Evolutionary conservation across 2,329 filamentous ascomycete species (phyloP).

Genomic region (Venturia nashicola): DNA sequence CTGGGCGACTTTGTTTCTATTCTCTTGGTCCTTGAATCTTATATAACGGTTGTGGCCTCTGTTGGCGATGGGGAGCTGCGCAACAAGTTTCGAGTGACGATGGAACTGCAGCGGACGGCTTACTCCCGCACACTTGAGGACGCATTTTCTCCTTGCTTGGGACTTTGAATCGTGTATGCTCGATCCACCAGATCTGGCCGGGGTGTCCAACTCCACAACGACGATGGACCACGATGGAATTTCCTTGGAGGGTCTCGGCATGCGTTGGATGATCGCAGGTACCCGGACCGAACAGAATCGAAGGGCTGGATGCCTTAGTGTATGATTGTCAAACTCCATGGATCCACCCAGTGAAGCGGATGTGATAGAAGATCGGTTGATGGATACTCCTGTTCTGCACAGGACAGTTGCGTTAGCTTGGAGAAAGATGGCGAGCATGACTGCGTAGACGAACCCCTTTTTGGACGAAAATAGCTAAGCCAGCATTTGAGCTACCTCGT

Average conservation of each 20-base stretch:
- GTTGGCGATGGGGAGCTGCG: neutral
- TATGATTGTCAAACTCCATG: neutral
- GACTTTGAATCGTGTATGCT: neutral
- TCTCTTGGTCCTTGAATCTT: neutral
- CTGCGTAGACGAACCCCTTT: neutral
- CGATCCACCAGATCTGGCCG: neutral
- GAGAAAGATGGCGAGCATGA: neutral
- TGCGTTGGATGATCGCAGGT: neutral
- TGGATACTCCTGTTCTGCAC: neutral
- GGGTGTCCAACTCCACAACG: neutral
- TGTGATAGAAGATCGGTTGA: neutral
- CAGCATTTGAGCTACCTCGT: slow-evolving; percentile 10
- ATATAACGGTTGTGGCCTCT: neutral
- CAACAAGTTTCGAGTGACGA: neutral
- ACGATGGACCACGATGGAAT: neutral
- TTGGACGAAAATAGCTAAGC: neutral
- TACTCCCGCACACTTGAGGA: neutral
- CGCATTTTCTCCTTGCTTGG: neutral
- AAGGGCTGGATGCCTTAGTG: neutral
- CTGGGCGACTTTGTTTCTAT: neutral
- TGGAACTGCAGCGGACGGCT: neutral
- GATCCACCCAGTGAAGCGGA: neutral
- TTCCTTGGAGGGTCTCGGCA: neutral
- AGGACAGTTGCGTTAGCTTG: neutral
- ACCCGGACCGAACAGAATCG: neutral